phyloP scores from a whole-genome alignment of 371 early-diverging fungal species.

The Apophysomyces elegans region DNA sequence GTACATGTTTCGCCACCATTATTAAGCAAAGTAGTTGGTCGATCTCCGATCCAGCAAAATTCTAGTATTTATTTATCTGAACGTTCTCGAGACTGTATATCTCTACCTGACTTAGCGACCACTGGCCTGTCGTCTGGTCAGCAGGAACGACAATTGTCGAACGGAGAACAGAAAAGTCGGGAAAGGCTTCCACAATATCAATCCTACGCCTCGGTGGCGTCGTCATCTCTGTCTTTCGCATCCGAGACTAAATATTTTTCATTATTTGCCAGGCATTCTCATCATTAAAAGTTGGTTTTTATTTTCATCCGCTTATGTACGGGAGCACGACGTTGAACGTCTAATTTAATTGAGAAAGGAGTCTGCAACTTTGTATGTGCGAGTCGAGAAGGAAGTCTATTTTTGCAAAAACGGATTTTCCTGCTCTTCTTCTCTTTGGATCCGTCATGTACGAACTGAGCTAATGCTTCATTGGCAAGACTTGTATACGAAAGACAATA shows the following conservation, averaged over 20 bases:
- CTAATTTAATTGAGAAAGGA: too few relatives aligned
- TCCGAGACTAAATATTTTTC: conserved; percentile 9
- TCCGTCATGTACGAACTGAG: too few relatives aligned
- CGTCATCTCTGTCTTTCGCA: neutral
- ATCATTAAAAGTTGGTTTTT: neutral
- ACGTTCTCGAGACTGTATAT: neutral
- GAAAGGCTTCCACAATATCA: neutral
- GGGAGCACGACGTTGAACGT: neutral
- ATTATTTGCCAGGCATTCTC: conserved; percentile 10
- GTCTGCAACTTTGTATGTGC: too few relatives aligned
- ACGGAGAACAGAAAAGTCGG: neutral
- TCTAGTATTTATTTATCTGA: neutral
- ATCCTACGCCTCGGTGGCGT: conserved; percentile 2
- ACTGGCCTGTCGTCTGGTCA: neutral
- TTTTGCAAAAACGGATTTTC: too few relatives aligned
- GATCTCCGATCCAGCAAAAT: conserved; percentile 1
- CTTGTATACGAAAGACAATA: too few relatives aligned
- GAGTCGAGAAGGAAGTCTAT: too few relatives aligned
- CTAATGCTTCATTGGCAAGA: too few relatives aligned
- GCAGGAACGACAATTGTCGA: neutral
- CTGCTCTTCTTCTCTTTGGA: too few relatives aligned
- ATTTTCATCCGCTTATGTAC: neutral
- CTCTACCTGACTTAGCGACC: neutral
- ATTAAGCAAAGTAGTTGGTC: conserved; percentile 1
- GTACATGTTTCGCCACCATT: neutral